These are phyloP conservation scores for Cylindrotheca fusiformis DNA, from an alignment of 108 stramenopile species.

Conservation along the genomic window DNA sequence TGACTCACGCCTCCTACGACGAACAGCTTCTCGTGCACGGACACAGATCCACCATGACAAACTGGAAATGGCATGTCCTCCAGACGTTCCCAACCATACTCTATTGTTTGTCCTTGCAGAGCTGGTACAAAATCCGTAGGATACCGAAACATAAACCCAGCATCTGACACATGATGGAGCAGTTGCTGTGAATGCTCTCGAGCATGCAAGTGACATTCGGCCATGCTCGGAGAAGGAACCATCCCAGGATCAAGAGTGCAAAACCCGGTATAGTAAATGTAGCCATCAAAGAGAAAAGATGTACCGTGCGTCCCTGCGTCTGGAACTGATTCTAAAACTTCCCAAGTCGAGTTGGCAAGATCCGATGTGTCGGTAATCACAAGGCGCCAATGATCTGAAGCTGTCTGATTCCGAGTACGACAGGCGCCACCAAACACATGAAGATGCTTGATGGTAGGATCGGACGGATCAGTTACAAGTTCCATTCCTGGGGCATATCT, in stretches of 20 bases:
- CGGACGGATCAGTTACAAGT: neutral
- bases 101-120: neutral
- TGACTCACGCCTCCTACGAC: conserved; percentile 3
- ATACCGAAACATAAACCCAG: conserved; percentile 5
- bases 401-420: neutral
- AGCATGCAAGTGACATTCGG: conserved; percentile 1
- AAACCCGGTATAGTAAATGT: conserved; percentile 5
- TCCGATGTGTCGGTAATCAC: neutral
- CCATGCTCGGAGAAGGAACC: conserved; percentile 2
- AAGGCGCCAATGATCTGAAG: conserved; percentile 5
- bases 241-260: conserved; percentile 7
- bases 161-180: conserved; percentile 8
- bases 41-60: conserved; percentile 7
- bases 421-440: conserved; percentile 7
- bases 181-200: neutral
- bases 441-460: neutral
- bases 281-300: conserved; percentile 4
- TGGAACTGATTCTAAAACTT: neutral
- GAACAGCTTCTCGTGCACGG: neutral
- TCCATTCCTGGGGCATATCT: conserved; percentile 5
- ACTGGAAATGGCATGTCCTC: conserved; percentile 8
- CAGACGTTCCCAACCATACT: conserved; percentile 7
- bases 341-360: neutral
- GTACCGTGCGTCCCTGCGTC: conserved; percentile 4
- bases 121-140: neutral